Conservation (phyloP, 108 stramenopile species). For the Pseudonitzschia multiseries region DNA sequence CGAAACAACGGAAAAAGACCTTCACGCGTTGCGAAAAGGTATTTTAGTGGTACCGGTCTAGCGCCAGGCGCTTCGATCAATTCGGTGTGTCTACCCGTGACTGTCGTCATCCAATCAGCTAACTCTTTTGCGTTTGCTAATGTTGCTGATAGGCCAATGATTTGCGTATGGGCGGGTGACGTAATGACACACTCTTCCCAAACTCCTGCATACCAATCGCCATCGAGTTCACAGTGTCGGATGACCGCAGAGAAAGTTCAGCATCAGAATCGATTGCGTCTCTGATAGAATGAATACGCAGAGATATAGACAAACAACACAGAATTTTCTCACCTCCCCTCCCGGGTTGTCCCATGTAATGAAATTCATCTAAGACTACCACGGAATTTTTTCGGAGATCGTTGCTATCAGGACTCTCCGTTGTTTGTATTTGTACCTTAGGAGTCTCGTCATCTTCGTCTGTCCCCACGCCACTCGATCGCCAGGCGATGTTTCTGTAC, state of each 20-base stretch:
- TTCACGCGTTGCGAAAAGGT: conserved; percentile 79
- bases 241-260: background rate
- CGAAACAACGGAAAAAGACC: conserved; percentile 78
- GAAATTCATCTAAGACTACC: conserved; percentile 95
- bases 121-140: conserved; percentile 73
- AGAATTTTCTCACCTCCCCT: conserved; percentile 52
- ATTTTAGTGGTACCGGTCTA: conserved; percentile 92
- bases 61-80: conserved; percentile 76
- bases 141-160: conserved; percentile 92
- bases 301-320: background rate
- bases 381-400: conserved; percentile 75
- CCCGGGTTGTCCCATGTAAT: conserved; percentile 94
- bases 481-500: conserved; percentile 90
- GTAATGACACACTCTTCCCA: conserved; percentile 95
- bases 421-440: conserved; percentile 20
- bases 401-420: conserved; percentile 14
- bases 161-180: conserved; percentile 77
- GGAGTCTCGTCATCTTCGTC: conserved; percentile 9
- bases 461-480: conserved; percentile 26
- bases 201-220: conserved; percentile 37
- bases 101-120: conserved; percentile 77
- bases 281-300: background rate
- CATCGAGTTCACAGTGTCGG: too few species aligned
- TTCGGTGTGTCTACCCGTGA: conserved; percentile 71
- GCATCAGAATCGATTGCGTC: background rate